Base-by-base conservation (phyloP, 2,329 filamentous ascomycete genomes). In the Lasiodiplodia sp. region DNA sequence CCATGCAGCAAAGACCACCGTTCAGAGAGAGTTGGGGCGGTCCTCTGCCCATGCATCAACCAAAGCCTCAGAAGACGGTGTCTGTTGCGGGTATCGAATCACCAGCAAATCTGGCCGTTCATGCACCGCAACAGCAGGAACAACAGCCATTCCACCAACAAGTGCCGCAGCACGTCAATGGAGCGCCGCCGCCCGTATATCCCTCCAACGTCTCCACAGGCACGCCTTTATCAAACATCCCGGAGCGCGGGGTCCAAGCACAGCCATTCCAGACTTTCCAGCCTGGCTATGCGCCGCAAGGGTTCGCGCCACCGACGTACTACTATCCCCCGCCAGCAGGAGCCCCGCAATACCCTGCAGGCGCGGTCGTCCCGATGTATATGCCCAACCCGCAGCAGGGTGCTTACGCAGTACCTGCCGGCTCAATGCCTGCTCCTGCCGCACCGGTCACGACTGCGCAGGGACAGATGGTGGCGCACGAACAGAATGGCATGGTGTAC, bases 401-500 rank as follows among this genome's bases (percentile, higher is more conserved):
- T 73, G 79, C 53, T 73, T 82, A 75, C 76, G 77, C 74, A 79
- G 82, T 79, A 75, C 82, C 72, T 57, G 71, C 81, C 69, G 71
- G 65, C 23, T 56, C 53, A 28, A 53, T 67, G 60, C 69, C 72
- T 18, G 68, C 63, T 18, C 58, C 49, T 4, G 34, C 40, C 8
- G 38, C 55, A n/a, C 73, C 75, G 38, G 76, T 75, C 60, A 69
- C 75, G n/a, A 72, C 78, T 34, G 76, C 79, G 56, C 88, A 87
- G 72, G 80, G 82, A 3, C 85, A 84, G 21, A 87, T 87, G 68
- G 86, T 91, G 23, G 93, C 93, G 0, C 94, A 97, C 79, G 95
- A 98, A 82, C 90, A 91, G 71, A 97, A 97, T 73, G 96, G 96
- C 70, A 98, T 96, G 87, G 94, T 97, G 0, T 98, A 97, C 79